Evolutionary conservation across 768 basidiomycete genomes (phyloP).

Genomic region (Rhodotorula toruloides): DNA sequence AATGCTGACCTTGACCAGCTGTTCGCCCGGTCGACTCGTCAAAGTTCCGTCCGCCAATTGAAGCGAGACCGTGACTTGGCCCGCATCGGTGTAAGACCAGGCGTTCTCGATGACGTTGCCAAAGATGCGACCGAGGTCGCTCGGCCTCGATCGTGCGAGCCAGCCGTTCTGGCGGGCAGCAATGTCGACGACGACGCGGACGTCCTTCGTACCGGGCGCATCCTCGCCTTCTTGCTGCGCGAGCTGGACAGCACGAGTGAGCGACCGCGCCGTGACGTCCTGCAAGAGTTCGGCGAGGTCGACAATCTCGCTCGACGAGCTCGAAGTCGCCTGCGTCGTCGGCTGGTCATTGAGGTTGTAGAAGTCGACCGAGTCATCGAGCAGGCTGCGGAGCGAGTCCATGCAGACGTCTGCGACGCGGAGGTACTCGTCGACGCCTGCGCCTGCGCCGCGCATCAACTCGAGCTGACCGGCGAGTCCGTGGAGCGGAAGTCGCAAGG

Average conservation of each 20-base stretch:
- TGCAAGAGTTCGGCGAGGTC: neutral
- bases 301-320: neutral
- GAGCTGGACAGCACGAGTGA: neutral
- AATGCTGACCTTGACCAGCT: neutral
- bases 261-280: neutral
- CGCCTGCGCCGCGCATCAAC: conserved; percentile 31
- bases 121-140: conserved; percentile 4
- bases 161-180: neutral
- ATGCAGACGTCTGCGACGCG: neutral
- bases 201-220: neutral
- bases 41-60: neutral
- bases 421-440: neutral
- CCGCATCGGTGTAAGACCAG: conserved; percentile 34
- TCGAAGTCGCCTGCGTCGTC: neutral
- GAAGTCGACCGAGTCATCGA: conserved; percentile 2
- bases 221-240: neutral
- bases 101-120: conserved; percentile 43
- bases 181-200: conserved; percentile 11
- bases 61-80: conserved; percentile 32
- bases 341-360: neutral
- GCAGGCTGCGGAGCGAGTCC: neutral
- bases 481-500: conserved; percentile 44
- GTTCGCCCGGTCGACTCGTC: neutral
- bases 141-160: neutral
- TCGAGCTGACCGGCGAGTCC: conserved; percentile 40